phyloP scores from a whole-genome alignment of 2,329 filamentous ascomycete genomes.

The Rutstroemia sp. region DNA sequence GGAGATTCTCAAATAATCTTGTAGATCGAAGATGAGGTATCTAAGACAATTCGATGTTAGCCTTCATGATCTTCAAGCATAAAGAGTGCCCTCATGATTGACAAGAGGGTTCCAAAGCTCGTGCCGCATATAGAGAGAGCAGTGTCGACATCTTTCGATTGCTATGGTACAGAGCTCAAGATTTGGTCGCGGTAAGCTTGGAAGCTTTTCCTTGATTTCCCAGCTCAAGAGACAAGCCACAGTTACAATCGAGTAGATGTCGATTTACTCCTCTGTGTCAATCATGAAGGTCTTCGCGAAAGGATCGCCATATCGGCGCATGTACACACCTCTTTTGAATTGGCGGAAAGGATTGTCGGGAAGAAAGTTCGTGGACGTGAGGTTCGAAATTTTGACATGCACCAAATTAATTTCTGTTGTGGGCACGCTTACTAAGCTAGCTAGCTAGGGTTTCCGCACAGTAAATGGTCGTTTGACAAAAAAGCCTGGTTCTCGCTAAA shows the following conservation, averaged over 20 bases:
- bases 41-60: slow-evolving; percentile 48
- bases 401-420: slow-evolving; percentile 6
- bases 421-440: slow-evolving; percentile 10
- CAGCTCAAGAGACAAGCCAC: background rate
- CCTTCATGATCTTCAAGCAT: slow-evolving; percentile 54
- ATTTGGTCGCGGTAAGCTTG: slow-evolving; percentile 2
- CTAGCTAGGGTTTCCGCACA: slow-evolving; percentile 2
- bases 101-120: slow-evolving; percentile 63
- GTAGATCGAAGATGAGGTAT: slow-evolving; percentile 55
- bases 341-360: slow-evolving; percentile 3
- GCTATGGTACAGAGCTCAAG: slow-evolving; percentile 10
- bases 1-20: slow-evolving; percentile 73
- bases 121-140: slow-evolving; percentile 54
- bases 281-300: slow-evolving; percentile 29
- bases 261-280: slow-evolving; percentile 47
- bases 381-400: background rate
- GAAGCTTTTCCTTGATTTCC: background rate
- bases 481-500: slow-evolving; percentile 6
- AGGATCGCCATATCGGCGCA: slow-evolving; percentile 2
- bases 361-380: background rate
- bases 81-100: slow-evolving; percentile 59
- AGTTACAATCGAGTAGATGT: slow-evolving; percentile 26
- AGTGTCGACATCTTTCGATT: slow-evolving; percentile 43
- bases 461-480: background rate
- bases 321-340: slow-evolving; percentile 28